A percentile compares a stretch with the other conserved stretches of the same genome.
Conservation (phyloP, 148 eudicot genomes). For the Simmondsia chinensis region DNA sequence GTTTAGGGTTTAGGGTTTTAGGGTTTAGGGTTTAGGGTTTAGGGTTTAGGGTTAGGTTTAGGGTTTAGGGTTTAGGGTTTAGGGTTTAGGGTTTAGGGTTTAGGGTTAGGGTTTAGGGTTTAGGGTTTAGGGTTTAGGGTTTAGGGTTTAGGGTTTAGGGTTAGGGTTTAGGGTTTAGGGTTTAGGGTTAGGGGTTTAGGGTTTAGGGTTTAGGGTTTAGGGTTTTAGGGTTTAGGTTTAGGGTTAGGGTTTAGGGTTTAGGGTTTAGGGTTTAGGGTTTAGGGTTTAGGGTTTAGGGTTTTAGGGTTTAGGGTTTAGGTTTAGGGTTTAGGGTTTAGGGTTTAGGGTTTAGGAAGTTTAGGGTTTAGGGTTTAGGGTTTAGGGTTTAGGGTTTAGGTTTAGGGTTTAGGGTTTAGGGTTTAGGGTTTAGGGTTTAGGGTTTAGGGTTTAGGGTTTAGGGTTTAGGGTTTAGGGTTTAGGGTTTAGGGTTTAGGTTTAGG, state of each 20-base stretch:
- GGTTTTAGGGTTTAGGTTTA: constrained; percentile 6
- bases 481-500: background rate
- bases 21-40: constrained; percentile 12
- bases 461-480: constrained; percentile 4
- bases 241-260: constrained; percentile 9
- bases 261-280: constrained; percentile 11
- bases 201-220: constrained; percentile 7
- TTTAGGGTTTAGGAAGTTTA: constrained; percentile 7
- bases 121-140: background rate
- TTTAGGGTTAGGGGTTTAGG: constrained; percentile 2
- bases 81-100: constrained; percentile 9
- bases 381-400: constrained; percentile 5
- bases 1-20: constrained; percentile 6
- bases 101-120: constrained; percentile 10
- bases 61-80: constrained; percentile 10
- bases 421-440: background rate
- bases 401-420: constrained; percentile 2
- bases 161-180: constrained; percentile 7
- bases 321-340: constrained; percentile 9
- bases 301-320: constrained; percentile 7
- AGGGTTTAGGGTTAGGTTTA: constrained; percentile 10
- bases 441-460: constrained; percentile 1
- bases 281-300: constrained; percentile 12
- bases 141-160: constrained; percentile 4
- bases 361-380: constrained; percentile 15